A percentile compares a stretch with the other conserved stretches of the same genome.
phyloP scores from a whole-genome alignment of 495 filamentous ascomycete genomes.

The Tuber microsphaerosporum region DNA sequence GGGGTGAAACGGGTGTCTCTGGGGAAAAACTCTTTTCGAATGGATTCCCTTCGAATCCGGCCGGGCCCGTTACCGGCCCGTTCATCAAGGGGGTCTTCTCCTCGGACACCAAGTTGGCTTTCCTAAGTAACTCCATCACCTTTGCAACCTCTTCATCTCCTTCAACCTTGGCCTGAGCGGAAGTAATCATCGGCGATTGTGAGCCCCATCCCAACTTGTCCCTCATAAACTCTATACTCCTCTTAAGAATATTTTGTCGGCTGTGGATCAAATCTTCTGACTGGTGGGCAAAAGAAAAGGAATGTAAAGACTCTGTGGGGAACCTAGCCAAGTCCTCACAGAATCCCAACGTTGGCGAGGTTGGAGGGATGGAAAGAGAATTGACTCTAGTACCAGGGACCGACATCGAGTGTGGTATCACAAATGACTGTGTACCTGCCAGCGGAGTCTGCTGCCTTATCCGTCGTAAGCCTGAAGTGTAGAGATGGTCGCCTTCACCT shows the following conservation, averaged over 20 bases:
- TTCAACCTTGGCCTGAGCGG: slow-evolving; percentile 70
- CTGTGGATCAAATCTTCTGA: slow-evolving; percentile 84
- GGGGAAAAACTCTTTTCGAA: slow-evolving; percentile 34
- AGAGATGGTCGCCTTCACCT: slow-evolving; percentile 40
- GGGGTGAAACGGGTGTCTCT: slow-evolving; percentile 43
- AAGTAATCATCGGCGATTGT: slow-evolving; percentile 54
- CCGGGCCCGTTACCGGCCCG: slow-evolving; percentile 49
- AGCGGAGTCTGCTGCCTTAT: slow-evolving; percentile 75
- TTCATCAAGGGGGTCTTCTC: slow-evolving; percentile 37
- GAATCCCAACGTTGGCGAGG: slow-evolving; percentile 61
- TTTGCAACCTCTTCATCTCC: slow-evolving; percentile 82
- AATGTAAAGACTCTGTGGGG: slow-evolving; percentile 91
- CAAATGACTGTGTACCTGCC: slow-evolving; percentile 59
- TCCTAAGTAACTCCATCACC: slow-evolving; percentile 79
- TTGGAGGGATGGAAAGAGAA: slow-evolving; percentile 52
- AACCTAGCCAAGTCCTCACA: slow-evolving; percentile 86
- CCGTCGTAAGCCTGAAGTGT: slow-evolving; percentile 70
- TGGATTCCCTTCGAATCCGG: slow-evolving; percentile 44
- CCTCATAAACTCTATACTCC: slow-evolving; percentile 95
- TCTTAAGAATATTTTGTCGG: slow-evolving; percentile 85
- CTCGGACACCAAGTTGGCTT: slow-evolving; percentile 60
- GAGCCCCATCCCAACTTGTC: slow-evolving; percentile 80
- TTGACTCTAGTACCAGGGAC: slow-evolving; percentile 50
- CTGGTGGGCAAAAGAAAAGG: slow-evolving; percentile 96
- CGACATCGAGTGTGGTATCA: slow-evolving; percentile 57